Evolutionary conservation across 2,329 filamentous ascomycete genomes (phyloP).

Genomic region (Fusarium subglutinans): DNA sequence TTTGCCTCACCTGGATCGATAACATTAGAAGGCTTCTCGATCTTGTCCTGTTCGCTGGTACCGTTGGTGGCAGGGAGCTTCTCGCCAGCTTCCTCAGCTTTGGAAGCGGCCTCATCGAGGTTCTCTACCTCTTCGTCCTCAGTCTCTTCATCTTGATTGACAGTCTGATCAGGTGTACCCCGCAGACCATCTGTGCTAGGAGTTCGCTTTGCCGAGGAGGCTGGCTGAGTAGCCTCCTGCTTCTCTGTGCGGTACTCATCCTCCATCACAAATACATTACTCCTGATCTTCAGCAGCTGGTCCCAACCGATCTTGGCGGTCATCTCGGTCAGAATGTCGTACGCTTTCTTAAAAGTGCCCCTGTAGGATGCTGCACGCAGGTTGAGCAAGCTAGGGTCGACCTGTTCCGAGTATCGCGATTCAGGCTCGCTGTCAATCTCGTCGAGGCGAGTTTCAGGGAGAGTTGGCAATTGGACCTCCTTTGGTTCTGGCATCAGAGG

Average conservation of each 20-base stretch:
- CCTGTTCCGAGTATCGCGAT: slow-evolving; percentile 81
- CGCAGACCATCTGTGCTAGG: slow-evolving; percentile 82
- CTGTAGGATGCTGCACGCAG: slow-evolving; percentile 90
- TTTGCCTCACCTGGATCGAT: slow-evolving; percentile 79
- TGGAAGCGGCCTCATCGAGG: slow-evolving; percentile 41
- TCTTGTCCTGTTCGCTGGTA: slow-evolving; percentile 54
- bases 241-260: slow-evolving; percentile 96
- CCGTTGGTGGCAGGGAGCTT: slow-evolving; percentile 50
- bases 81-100: slow-evolving; percentile 41
- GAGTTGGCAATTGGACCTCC: slow-evolving; percentile 84
- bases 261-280: slow-evolving; percentile 99
- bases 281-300: slow-evolving; percentile 90
- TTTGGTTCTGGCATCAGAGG: slow-evolving; percentile 93
- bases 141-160: slow-evolving; percentile 57
- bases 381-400: slow-evolving; percentile 86
- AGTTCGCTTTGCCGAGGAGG: slow-evolving; percentile 68
- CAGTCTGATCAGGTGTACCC: slow-evolving; percentile 70
- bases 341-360: slow-evolving; percentile 95
- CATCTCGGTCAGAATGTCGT: slow-evolving; percentile 93
- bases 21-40: slow-evolving; percentile 84
- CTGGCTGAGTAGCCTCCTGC: slow-evolving; percentile 64
- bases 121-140: slow-evolving; percentile 48
- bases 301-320: slow-evolving; percentile 98
- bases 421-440: slow-evolving; percentile 95
- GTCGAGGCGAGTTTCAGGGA: slow-evolving; percentile 89